Evolutionary conservation across 2,329 filamentous ascomycete genomes (phyloP).

Genomic region (Bertia moriformis): DNA sequence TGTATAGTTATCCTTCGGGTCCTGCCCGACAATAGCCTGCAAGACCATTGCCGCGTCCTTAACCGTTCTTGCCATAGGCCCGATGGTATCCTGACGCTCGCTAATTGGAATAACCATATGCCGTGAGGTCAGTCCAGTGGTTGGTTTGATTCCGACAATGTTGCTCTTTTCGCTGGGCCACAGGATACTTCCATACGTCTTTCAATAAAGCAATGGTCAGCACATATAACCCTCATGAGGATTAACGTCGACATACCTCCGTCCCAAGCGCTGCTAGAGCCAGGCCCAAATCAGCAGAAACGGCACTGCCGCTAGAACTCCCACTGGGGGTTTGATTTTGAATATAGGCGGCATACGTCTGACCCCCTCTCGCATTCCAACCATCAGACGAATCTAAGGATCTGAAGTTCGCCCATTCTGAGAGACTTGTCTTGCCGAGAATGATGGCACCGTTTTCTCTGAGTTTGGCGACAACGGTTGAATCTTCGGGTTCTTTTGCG

Average conservation of each 20-base stretch:
- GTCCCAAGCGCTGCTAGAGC: constrained; percentile 43
- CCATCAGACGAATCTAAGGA: constrained; percentile 41
- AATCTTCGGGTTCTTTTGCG: constrained; percentile 38
- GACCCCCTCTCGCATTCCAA: constrained; percentile 51
- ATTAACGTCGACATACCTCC: constrained; percentile 21
- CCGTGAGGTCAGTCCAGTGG: constrained; percentile 47
- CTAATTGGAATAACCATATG: constrained; percentile 52
- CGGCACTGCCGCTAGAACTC: constrained; percentile 46
- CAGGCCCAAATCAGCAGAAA: constrained; percentile 42
- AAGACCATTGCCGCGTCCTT: constrained; percentile 49
- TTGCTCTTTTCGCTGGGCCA: constrained; percentile 38
- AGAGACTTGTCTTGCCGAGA: constrained; percentile 51
- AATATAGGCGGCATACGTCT: constrained; percentile 45
- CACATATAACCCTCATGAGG: not conserved
- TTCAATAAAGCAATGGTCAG: constrained; percentile 7
- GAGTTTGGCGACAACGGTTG: constrained; percentile 42
- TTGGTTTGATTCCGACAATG: constrained; percentile 54
- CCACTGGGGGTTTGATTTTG: constrained; percentile 46
- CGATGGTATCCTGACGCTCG: constrained; percentile 50
- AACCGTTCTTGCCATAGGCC: constrained; percentile 49
- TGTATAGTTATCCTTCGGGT: constrained; percentile 51
- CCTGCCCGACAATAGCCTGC: constrained; percentile 35
- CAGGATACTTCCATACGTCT: constrained; percentile 47
- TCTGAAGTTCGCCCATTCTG: constrained; percentile 50
- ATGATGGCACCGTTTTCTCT: constrained; percentile 46